Evolutionary conservation across 257 asterid genomes (phyloP), one percentile per base, ranked within the genome.

Genomic region (Gentiana dahurica): DNA sequence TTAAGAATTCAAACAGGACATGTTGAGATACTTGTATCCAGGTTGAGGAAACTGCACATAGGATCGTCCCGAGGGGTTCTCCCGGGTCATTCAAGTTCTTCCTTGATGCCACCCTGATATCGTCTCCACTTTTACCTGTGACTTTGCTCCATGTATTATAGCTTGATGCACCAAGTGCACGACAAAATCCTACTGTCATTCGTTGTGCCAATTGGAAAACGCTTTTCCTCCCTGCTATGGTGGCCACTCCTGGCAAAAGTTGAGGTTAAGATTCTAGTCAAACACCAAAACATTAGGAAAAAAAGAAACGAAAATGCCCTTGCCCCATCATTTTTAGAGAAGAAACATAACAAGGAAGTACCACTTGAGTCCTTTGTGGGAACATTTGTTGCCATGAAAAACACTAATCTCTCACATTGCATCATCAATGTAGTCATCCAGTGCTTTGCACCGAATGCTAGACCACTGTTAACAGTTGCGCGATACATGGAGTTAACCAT

Each of bases 221-320:
- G 81, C 92, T 91, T 77, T 81, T 91, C 55, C 95, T 71, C 69
- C 98, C 98, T 24, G 94, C 94, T 59, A 75, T 73, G 0, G 95
- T 91, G 41, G 87, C 66, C 48, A 87, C 86, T 2, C 98, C 98
- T 91, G 72, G 36, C 58, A 33, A 35, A 46, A 34, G 57, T 41
- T 36, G 51, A 58, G 50, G 54, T 53, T n/a, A 53, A 43, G 8
- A 24, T 49, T 68, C 46, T 8, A 34, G 13, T 36, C 37, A 2
- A 3, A 46, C 4, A 33, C 2, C 50, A 53, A 43, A 15, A 34
- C 32, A 47, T 35, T 12, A 0, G 57, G 33, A 45, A 13, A 35
- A 49, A 34, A 54, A 41, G 36, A 55, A 50, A 33, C 12, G 46
- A 10, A 41, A 41, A 10, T 41, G 24, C 0, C 24, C 0, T 24